Percentiles rank a stretch among this genome's conserved stretches.
Conservation (phyloP, 257 asterid species). For the Penstemon barbatus region DNA sequence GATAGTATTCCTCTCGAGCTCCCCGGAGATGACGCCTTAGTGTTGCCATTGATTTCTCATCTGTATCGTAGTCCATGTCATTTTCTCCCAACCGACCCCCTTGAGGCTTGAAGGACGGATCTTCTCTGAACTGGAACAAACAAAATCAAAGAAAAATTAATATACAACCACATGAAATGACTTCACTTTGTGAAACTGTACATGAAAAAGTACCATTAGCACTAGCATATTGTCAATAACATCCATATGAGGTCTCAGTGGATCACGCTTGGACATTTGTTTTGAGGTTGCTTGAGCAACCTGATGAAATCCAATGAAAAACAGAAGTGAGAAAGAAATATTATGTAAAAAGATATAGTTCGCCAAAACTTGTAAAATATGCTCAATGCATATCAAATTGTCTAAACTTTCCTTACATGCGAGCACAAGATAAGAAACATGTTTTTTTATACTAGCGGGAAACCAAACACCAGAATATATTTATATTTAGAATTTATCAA, state of each 20-base stretch:
- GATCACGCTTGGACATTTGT: constrained; percentile 98
- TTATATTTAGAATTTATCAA: constrained; percentile 15
- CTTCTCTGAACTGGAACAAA: constrained; percentile 67
- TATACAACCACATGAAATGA: constrained; percentile 23
- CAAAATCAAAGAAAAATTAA: constrained; percentile 31
- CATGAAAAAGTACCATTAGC: constrained; percentile 69
- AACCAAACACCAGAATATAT: constrained; percentile 8
- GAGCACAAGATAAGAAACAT: neutral
- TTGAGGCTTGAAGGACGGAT: constrained; percentile 98
- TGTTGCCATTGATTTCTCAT: constrained; percentile 98
- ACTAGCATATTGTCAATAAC: constrained; percentile 88
- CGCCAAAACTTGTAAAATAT: constrained; percentile 4
- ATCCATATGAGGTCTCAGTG: constrained; percentile 86
- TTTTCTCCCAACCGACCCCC: constrained; percentile 96
- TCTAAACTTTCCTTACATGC: neutral
- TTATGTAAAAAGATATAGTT: constrained; percentile 15
- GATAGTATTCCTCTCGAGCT: constrained; percentile 95
- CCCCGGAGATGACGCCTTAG: constrained; percentile 89
- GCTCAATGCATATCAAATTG: neutral
- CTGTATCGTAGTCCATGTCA: constrained; percentile 99
- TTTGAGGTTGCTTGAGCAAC: constrained; percentile 99
- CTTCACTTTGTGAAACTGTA: constrained; percentile 22
- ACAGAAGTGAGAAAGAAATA: constrained; percentile 7
- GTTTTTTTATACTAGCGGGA: neutral
- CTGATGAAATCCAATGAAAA: constrained; percentile 42